Base-by-base conservation (phyloP, 768 basidiomycete genomes). In the Vararia minispora region DNA sequence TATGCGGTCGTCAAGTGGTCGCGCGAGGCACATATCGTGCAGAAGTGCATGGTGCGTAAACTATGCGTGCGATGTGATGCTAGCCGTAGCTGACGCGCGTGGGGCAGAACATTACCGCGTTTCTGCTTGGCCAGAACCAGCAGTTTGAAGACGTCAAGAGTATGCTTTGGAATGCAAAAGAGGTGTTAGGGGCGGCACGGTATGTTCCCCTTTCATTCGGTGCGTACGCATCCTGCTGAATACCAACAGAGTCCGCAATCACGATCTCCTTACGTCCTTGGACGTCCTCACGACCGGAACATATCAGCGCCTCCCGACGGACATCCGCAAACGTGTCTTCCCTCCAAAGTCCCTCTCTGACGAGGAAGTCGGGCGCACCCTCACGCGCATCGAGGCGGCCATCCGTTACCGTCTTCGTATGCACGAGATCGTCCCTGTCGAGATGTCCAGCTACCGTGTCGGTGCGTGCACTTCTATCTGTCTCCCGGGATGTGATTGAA, bases 1-100 rank as follows among this genome's bases (percentile, higher is more conserved):
- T 87, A 88, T 51, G 90, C 88, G 9, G 72, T 90, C 21, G 71
- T 73, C 6, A 84, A 89, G 50, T 95, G 90, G 90, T 71, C 84
- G 26, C 69, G 83, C 43, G 88, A 91, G 55, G 81, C 84, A 28
- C 73, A 74, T 41, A 79, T 80, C 5, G 78, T 86, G 28, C 86
- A 90, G 58, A 86, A 83, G 59, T 83, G 79, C 65, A 87, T 89
- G 87, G 86, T 76, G 49, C 49, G 52, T 50, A 1, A 4, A 3
- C 29, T 9, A 40, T 44, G 23, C 25, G 13, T 33, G 16, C 22
- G 7, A n/a, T 9, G 5, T 10, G 12, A 32, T 35, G 20, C 26
- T 34, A 17, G 20, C 24, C 25, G 13, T 13, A 13, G 20, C 41
- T 41, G 33, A 42, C 23, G 16, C 12, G 20, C 11, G 22, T 18